phyloP scores from a whole-genome alignment of 179 eudicot species.

The Amaranthus tricolor region DNA sequence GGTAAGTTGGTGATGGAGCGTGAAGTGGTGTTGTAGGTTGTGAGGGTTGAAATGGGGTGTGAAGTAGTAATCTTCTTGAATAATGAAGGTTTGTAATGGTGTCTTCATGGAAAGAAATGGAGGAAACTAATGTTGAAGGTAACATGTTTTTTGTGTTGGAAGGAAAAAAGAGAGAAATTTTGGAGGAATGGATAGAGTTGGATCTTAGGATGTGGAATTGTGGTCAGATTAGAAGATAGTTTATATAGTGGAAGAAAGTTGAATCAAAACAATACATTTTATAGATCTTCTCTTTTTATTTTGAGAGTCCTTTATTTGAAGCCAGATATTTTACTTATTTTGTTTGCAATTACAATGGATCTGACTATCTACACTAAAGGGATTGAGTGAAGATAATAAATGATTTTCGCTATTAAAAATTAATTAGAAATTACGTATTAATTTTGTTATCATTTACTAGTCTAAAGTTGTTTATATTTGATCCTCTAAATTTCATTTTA shows the following conservation, averaged over 20 bases:
- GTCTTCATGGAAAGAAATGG: constrained; percentile 20
- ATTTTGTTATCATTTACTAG: no score
- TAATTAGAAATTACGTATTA: no score
- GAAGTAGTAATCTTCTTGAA: constrained; percentile 32
- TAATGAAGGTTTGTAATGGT: constrained; percentile 22
- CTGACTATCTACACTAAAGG: no score
- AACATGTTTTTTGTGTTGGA: constrained; percentile 15
- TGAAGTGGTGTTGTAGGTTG: not conserved
- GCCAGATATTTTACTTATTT: no score
- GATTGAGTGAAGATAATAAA: no score
- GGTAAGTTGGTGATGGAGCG: constrained; percentile 25
- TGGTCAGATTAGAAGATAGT: constrained; percentile 15
- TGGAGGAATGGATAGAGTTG: constrained; percentile 12
- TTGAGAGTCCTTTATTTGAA: no score
- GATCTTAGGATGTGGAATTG: constrained; percentile 3
- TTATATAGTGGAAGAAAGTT: constrained; percentile 24
- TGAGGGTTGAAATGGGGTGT: not conserved
- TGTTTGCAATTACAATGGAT: no score
- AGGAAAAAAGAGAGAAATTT: not conserved
- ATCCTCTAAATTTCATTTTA: no score
- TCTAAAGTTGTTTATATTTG: no score
- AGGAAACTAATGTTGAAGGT: constrained; percentile 9
- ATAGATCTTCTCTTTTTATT: constrained; percentile 7
- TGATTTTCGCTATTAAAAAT: no score
- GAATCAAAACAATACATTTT: constrained; percentile 15